Evolutionary conservation across 148 eudicot species (phyloP).

Genomic region (Cornus controversa): DNA sequence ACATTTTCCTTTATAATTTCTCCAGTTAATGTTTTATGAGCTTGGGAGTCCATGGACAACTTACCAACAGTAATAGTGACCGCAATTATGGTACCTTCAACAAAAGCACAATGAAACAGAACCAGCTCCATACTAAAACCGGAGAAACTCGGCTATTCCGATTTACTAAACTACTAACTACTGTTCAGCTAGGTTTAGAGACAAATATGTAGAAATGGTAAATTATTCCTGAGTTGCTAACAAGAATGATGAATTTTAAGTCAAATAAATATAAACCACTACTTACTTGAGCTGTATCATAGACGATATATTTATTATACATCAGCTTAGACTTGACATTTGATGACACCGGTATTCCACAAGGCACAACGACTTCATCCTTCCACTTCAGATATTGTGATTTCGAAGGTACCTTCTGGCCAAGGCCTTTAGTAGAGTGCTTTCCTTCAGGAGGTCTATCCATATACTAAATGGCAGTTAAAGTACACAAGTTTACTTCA

Average conservation of each 20-base stretch:
- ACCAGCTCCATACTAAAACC: too few species aligned
- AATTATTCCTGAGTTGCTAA: neutral
- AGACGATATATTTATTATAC: conserved; percentile 97
- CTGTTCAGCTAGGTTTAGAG: conserved; percentile 1
- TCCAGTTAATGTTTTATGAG: too few species aligned
- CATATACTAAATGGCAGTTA: conserved; percentile 53
- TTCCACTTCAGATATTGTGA: conserved; percentile 71
- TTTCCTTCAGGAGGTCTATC: conserved; percentile 91
- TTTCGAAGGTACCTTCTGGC: conserved; percentile 73
- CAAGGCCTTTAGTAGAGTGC: conserved; percentile 98
- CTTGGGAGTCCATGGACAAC: too few species aligned
- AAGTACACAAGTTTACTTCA: neutral
- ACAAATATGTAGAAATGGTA: neutral
- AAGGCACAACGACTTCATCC: conserved; percentile 90
- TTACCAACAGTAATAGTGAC: too few species aligned
- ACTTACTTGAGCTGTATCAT: conserved; percentile 91
- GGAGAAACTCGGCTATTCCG: too few species aligned
- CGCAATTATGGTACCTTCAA: too few species aligned
- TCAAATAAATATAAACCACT: neutral
- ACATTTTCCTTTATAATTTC: too few species aligned
- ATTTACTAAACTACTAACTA: too few species aligned
- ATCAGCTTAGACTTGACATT: conserved; percentile 73
- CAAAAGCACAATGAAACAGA: too few species aligned
- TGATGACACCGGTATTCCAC: conserved; percentile 87
- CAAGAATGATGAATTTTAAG: neutral